These are phyloP conservation scores for Cercospora sp. DNA, from an alignment of 2,329 filamentous ascomycete genomes.

Conservation along the genomic window DNA sequence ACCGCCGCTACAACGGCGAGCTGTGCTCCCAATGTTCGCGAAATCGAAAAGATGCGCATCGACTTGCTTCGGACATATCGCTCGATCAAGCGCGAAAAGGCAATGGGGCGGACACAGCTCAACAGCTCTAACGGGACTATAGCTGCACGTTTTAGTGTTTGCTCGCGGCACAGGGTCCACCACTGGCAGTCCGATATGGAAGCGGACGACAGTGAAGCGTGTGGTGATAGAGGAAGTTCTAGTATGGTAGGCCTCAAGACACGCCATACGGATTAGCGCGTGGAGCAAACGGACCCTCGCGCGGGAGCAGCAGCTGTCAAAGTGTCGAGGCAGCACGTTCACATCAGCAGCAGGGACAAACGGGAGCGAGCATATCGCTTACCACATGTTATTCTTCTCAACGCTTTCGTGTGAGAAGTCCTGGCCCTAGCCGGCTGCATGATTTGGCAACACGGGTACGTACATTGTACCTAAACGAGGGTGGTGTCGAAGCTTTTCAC, in stretches of 20 bases:
- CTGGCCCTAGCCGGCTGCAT: constrained; percentile 11
- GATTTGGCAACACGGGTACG: constrained; percentile 22
- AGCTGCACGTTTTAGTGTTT: constrained; percentile 10
- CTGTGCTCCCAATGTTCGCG: constrained; percentile 16
- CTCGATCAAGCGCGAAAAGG: constrained; percentile 22
- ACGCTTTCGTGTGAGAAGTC: constrained; percentile 10
- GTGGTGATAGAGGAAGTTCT: background rate
- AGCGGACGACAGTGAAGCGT: background rate
- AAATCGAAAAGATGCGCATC: constrained; percentile 10
- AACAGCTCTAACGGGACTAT: constrained; percentile 8
- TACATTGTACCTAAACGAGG: constrained; percentile 15
- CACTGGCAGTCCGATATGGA: background rate
- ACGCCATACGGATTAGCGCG: background rate
- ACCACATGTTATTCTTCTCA: constrained; percentile 7
- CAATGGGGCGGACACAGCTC: constrained; percentile 12
- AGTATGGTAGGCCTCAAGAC: background rate
- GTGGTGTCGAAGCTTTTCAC: constrained; percentile 29
- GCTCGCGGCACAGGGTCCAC: constrained; percentile 1
- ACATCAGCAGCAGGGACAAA: background rate
- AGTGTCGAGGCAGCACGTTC: background rate
- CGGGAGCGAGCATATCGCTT: constrained; percentile 15
- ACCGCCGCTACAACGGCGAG: background rate
- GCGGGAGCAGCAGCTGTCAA: background rate
- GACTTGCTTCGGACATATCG: constrained; percentile 20
- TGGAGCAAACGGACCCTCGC: background rate